Evolutionary conservation across 495 filamentous ascomycete species (phyloP).

Genomic region (Gamarada debralockiae): DNA sequence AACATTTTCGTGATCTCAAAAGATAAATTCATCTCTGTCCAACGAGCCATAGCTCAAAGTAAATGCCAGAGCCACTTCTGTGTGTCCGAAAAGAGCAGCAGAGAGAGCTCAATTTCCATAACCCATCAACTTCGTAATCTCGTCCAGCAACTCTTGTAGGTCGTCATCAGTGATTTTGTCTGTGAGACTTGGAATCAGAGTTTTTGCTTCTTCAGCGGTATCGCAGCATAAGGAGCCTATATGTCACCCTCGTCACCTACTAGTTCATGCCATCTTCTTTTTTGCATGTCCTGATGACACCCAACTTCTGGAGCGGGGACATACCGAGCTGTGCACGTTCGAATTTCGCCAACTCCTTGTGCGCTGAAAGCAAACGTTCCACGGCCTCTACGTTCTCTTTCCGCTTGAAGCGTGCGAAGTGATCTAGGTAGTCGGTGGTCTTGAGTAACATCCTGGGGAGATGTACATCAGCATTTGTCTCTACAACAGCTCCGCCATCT

Average conservation of each 20-base stretch:
- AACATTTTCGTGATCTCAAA: background rate
- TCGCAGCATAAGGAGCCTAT: constrained; percentile 84
- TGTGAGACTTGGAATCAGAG: constrained; percentile 83
- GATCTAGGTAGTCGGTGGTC: constrained; percentile 85
- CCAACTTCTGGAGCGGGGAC: constrained; percentile 21
- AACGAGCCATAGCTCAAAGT: no score
- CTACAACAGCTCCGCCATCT: no score
- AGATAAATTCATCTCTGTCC: background rate
- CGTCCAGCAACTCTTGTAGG: constrained; percentile 80
- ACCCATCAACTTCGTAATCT: constrained; percentile 74
- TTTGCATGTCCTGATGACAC: background rate
- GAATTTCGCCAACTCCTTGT: constrained; percentile 80
- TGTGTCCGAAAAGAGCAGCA: no score
- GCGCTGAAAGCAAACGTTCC: constrained; percentile 71
- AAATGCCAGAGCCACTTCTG: no score
- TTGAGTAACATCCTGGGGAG: constrained; percentile 60
- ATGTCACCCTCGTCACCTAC: background rate
- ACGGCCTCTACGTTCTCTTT: constrained; percentile 92
- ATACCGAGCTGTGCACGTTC: constrained; percentile 90
- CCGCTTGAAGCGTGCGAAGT: constrained; percentile 91
- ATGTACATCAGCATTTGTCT: no score
- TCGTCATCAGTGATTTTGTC: constrained; percentile 87
- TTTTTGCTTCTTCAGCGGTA: constrained; percentile 91
- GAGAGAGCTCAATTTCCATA: constrained; percentile 16
- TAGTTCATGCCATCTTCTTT: background rate